A percentile compares a stretch with the other conserved stretches of the same genome.
These are phyloP conservation scores for Salix caprea DNA, from an alignment of 345 rosid species.

Conservation along the genomic window DNA sequence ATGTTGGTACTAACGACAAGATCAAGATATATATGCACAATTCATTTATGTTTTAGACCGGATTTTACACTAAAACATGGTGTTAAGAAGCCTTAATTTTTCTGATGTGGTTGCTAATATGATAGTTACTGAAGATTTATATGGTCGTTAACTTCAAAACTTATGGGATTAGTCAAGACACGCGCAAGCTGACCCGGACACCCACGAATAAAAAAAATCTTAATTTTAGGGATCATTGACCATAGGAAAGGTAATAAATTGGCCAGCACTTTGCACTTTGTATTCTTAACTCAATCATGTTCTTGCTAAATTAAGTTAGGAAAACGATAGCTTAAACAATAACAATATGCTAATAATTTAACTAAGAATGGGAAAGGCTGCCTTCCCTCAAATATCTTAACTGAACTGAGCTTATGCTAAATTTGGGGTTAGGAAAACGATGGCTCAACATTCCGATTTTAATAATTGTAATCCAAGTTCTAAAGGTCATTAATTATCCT, in stretches of 20 bases:
- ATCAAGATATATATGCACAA: no score
- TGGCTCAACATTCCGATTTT: background rate
- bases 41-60: no score
- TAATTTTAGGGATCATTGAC: background rate
- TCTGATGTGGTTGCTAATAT: no score
- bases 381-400: background rate
- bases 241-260: background rate
- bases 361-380: background rate
- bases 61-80: no score
- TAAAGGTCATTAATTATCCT: no score
- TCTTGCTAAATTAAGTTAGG: background rate
- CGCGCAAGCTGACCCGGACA: accelerated
- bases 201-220: no score
- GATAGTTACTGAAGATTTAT: accelerated
- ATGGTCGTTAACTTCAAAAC: no score
- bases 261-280: background rate
- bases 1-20: no score
- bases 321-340: background rate
- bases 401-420: background rate
- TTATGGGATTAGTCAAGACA: accelerated
- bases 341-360: background rate
- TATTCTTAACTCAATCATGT: background rate
- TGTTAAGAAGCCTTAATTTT: no score
- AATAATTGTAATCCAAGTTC: background rate
- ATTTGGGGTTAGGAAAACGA: background rate